Evolutionary conservation across 805 yeast species (phyloP), one percentile per base, ranked within the genome.

Genomic region (Kazachstania taianensis): DNA sequence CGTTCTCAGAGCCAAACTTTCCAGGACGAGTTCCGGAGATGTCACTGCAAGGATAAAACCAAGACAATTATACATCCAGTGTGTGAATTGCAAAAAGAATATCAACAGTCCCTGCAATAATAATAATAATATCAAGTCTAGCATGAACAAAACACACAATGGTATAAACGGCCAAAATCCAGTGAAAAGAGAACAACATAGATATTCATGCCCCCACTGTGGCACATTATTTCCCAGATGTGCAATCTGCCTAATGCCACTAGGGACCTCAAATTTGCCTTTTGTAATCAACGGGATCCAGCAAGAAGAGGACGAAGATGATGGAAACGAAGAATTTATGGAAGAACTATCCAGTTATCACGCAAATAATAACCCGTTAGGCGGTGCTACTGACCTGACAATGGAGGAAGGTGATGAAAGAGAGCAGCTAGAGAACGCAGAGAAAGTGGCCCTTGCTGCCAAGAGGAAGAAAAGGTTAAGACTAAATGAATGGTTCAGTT

Each of bases 211-310:
- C 55, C 86, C 87, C 0, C 81, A 82, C 48, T 89, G 97, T 63
- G 89, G 94, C 3, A 73, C 82, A 1, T 79, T 89, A 14, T 66
- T 85, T 16, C 96, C 97, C 0, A 63, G 94, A 43, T 89, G 97
- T 60, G 86, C 95, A 0, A 81, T 89, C 5, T 89, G 97, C 49
- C 59, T 86, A 23, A 61, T 84, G 30, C 75, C 94, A 0, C 62
- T 86, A 41, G 96, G 96, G 0, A 72, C 63, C 2, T 46, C 59
- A 5, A 52, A 50, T 32, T 44, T 58, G 18, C 61, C 59, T 3
- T 56, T 57, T 22, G 50, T 51, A 2, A 57, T 59, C 5, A 48
- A 50, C 23, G 62, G 61, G 9, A 28, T 32, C 13, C 27, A 31
- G 16, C 28, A 16, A 7, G 24, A 14, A 17, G 38, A 33, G 10